Percentiles rank a stretch among this genome's conserved stretches.
Conservation (phyloP, 1,284 basidiomycete species). For the Coniferiporia sulphurascens region DNA sequence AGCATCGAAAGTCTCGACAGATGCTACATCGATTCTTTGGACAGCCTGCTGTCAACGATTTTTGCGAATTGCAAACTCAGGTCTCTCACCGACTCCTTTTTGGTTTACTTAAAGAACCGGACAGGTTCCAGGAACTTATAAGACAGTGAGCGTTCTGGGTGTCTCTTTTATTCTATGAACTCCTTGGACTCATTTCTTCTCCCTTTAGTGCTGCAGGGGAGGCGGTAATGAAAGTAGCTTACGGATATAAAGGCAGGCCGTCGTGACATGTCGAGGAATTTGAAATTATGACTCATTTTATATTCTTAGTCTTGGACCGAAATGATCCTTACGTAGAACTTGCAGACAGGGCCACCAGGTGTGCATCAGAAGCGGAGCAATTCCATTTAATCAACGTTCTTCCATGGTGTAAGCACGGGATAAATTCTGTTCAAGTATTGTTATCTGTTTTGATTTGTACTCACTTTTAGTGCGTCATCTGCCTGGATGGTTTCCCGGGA, state of each 20-base stretch:
- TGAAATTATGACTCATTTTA: not conserved
- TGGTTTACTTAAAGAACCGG: not conserved
- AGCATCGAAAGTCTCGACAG: constrained; percentile 3
- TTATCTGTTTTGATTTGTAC: not conserved
- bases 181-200: not conserved
- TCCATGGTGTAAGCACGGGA: not conserved
- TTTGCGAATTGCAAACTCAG: not conserved
- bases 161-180: no score
- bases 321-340: constrained; percentile 19
- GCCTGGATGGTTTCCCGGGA: constrained; percentile 17
- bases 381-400: constrained; percentile 13
- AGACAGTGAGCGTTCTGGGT: not conserved
- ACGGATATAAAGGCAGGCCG: constrained; percentile 1
- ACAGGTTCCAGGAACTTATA: not conserved
- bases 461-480: constrained; percentile 6
- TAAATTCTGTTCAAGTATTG: not conserved
- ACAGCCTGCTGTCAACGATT: constrained; percentile 5
- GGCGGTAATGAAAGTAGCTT: constrained; percentile 6
- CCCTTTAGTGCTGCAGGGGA: not conserved
- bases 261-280: not conserved
- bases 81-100: not conserved
- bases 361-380: not conserved
- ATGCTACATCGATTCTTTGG: constrained; percentile 9
- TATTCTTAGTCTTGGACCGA: not conserved
- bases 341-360: constrained; percentile 7